Base-by-base conservation (phyloP, 129 eudicot genomes). In the Escallonia herrerae region DNA sequence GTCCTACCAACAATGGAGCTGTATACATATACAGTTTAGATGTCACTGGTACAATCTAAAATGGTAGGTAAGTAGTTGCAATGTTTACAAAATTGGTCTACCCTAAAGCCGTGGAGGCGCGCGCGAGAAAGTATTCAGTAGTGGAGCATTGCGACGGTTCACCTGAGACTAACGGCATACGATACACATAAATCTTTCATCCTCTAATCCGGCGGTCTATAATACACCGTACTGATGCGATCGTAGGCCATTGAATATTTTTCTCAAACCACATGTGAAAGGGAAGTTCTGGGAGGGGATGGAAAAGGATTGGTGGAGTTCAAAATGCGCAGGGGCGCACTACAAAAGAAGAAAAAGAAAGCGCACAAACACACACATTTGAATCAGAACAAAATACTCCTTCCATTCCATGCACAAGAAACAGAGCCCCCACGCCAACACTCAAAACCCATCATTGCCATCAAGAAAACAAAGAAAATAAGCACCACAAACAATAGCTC, bases 291-390 rank as follows among this genome's bases (percentile, higher is more conserved):
- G n/a, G 69, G 71, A 54, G 57, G 68, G 38, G 76, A 70, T 71
- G 45, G 84, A 78, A 48, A 75, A 57, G 56, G 76, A 75, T 76
- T 64, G 77, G 68, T 76, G 58, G 84, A 58, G 42, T 69, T 77
- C 72, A 67, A 74, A 67, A 73, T 82, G 77, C 69, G 54, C 77
- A 58, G 43, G 60, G 70, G 74, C 76, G 84, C 87, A 77, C 83
- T 75, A 70, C 70, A 74, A 66, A 65, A 61, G 48, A 56, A 62
- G 51, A 53, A 68, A 72, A 66, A 68, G 70, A 58, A 69, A 66
- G 73, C 77, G 74, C 80, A 74, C 77, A 73, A 77, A 46, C 80
- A 56, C 81, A n/a, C n/a, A 51, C 13, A 51, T 3, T 5, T 7
- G 56, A 51, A 51, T 5, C 4, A 8, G 11, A 51, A 51, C 12